These are phyloP conservation scores for Geotrichum aggregatum DNA, from an alignment of 1,139 yeast species.

Conservation along the genomic window DNA sequence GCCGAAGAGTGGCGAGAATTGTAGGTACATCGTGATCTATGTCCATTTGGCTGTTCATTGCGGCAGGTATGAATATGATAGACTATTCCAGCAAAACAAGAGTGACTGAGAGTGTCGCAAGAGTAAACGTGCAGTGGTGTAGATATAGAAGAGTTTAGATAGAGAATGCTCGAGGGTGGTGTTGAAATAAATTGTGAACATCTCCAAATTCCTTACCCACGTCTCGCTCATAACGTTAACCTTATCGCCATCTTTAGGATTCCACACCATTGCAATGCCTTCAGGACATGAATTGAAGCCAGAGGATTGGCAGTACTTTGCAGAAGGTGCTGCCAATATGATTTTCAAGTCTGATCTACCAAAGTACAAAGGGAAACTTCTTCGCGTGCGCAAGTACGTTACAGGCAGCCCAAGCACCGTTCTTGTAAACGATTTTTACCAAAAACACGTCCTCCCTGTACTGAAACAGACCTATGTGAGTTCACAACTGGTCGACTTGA, in stretches of 20 bases:
- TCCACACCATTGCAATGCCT: background rate
- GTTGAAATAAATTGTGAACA: background rate
- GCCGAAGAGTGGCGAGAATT: conserved; percentile 64
- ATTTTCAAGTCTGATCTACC: conserved; percentile 22
- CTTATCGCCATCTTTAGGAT: background rate
- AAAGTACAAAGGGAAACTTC: conserved; percentile 24
- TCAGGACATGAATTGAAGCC: conserved; percentile 11
- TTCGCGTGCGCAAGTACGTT: conserved; percentile 29
- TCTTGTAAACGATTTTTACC: conserved; percentile 23
- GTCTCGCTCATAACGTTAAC: background rate
- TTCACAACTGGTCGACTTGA: conserved; percentile 24
- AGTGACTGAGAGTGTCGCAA: background rate
- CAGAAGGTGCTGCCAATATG: conserved; percentile 33
- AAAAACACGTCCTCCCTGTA: conserved; percentile 21
- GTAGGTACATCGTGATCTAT: conserved; percentile 47
- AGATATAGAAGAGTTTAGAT: background rate
- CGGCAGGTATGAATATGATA: background rate
- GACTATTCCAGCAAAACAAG: background rate
- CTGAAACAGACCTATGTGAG: conserved; percentile 22
- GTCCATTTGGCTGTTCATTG: conserved; percentile 30
- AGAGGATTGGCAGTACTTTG: conserved; percentile 27
- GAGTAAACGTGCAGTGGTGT: background rate
- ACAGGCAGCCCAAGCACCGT: conserved; percentile 22
- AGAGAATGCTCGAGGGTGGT: background rate
- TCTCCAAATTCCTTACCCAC: background rate